A percentile compares a stretch with the other conserved stretches of the same genome.
Evolutionary conservation across 306 rosid genomes (phyloP).

Genomic region (Trifolium fragiferum): DNA sequence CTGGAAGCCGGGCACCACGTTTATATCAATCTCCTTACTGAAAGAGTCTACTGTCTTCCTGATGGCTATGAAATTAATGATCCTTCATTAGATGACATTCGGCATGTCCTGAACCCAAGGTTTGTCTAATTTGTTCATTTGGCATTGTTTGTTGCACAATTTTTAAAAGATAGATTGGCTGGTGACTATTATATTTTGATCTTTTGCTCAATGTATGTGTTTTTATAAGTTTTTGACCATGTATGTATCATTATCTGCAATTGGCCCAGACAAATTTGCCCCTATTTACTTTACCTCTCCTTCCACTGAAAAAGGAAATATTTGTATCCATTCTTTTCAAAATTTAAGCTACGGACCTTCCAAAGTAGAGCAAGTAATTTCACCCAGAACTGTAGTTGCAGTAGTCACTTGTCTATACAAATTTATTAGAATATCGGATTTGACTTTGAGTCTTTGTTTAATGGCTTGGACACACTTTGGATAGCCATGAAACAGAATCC

Average conservation of each 20-base stretch:
- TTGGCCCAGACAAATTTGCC: constrained; percentile 3
- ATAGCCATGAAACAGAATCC: constrained; percentile 3
- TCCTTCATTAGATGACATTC: constrained; percentile 95
- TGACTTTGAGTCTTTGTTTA: neutral
- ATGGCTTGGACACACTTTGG: constrained; percentile 3
- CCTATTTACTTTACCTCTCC: constrained; percentile 2
- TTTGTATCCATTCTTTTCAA: constrained; percentile 4
- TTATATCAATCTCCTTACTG: constrained; percentile 87
- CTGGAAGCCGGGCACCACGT: constrained; percentile 99
- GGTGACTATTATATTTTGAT: constrained; percentile 5
- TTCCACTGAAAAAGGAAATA: neutral
- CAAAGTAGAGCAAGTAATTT: neutral
- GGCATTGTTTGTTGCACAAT: constrained; percentile 16
- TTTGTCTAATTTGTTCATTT: constrained; percentile 44
- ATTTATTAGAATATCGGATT: constrained; percentile 1
- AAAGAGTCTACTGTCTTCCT: constrained; percentile 96
- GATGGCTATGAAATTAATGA: constrained; percentile 98
- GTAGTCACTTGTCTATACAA: constrained; percentile 19
- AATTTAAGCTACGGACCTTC: constrained; percentile 13
- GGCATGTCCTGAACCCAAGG: constrained; percentile 97
- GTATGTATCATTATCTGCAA: neutral
- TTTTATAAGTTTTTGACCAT: neutral
- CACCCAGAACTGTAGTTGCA: constrained; percentile 3
- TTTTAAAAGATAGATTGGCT: neutral
- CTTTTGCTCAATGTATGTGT: constrained; percentile 3